phyloP scores from a whole-genome alignment of 176 grass and related monocot genomes.

The sorghum (Sorghum bicolor) region Sorghum_bicolor_NCBIv3 NC_012873.2:5029501-5030000 shows the following conservation, averaged over 20 bases:
- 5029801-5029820: neutral
- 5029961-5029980: accelerated
- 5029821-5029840: neutral
- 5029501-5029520: neutral
- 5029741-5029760: neutral
- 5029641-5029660: neutral
- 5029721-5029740: conserved; percentile 40
- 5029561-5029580: neutral
- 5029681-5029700: conserved; percentile 46
- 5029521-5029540: neutral
- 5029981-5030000: no score
- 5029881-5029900: neutral
- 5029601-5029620: neutral
- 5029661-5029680: conserved; percentile 44
- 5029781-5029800: neutral
- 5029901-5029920: neutral
- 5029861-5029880: neutral
- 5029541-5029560: neutral
- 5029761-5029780: conserved; percentile 4
- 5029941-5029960: neutral
- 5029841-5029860: neutral
- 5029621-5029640: conserved; percentile 31
- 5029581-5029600: neutral
- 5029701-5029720: conserved; percentile 41
- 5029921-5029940: no score